A percentile compares a stretch with the other conserved stretches of the same genome.
These are phyloP conservation scores for Oryza officinalis DNA, from an alignment of 176 grass and related monocot species.

Conservation along the genomic window DNA sequence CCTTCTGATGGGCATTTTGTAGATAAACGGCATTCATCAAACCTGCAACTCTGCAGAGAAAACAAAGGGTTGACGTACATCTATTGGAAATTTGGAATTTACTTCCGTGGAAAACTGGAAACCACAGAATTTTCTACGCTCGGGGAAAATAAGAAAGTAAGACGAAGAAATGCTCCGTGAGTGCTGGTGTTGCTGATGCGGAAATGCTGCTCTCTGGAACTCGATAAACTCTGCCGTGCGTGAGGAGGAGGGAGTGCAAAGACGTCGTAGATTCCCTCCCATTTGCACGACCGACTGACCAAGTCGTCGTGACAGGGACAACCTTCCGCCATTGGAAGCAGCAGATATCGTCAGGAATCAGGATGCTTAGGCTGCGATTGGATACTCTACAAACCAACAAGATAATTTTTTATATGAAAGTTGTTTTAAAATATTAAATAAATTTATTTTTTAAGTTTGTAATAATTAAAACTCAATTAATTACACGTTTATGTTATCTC, in stretches of 20 bases:
- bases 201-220: background rate
- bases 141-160: background rate
- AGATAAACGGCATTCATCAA: background rate
- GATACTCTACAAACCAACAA: too few relatives aligned
- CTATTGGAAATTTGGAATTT: constrained; percentile 7
- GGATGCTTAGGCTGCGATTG: too few relatives aligned
- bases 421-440: too few relatives aligned
- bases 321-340: too few relatives aligned
- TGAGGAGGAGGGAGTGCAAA: background rate
- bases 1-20: background rate
- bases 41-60: constrained; percentile 15
- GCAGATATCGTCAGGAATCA: too few relatives aligned
- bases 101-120: constrained; percentile 11
- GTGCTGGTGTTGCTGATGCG: background rate
- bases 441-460: too few relatives aligned
- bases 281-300: too few relatives aligned
- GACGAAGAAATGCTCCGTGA: background rate
- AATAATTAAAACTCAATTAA: too few relatives aligned
- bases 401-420: too few relatives aligned
- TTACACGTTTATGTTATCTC: too few relatives aligned
- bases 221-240: background rate
- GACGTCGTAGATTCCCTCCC: too few relatives aligned
- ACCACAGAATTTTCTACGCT: background rate
- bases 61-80: background rate
- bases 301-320: too few relatives aligned